Base-by-base conservation (phyloP, 2,329 filamentous ascomycete species). In the Penicillium palitans region DNA sequence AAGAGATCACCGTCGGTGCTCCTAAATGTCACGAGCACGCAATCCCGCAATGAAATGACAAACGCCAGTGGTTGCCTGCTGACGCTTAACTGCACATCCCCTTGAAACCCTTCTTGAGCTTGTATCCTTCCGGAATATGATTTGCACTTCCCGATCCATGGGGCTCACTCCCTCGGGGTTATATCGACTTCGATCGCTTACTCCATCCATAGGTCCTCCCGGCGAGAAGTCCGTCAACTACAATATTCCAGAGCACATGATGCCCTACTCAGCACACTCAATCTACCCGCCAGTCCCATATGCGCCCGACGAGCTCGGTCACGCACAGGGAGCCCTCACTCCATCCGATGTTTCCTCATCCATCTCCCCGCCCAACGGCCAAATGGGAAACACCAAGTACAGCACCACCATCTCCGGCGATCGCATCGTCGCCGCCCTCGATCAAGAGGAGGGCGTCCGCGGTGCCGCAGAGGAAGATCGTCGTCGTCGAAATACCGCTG, bases 391-490 rank as follows among this genome's bases (percentile, higher is more conserved):
- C 67, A 72, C 59, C 64, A 75, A 75, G 60, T 76, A 76, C 70
- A 75, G 72, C 66, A 76, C 73, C 37, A 68, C 70, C 21, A 72
- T 76, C 41, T 62, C 74, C 3, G 71, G 74, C 31, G 73, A 76
- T 55, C 73, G 71, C 37, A 70, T 76, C 54, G 73, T 81, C 75
- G 72, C 69, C 56, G 76, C 82, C 46, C 64, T 86, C 59, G 83
- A 77, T 66, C 83, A 89, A 49, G 90, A 93, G 74, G 90, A 92
- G 62, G 81, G 85, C 40, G 88, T 88, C 13, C 87, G 90, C 40
- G 66, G 87, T 6, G 89, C 89, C 13, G 91, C 91, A 24, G 91
- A 96, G 75, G 91, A 96, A 76, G 91, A 96, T 74, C 96, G 96
- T 79, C 88, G 91, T 50, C 87, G 91, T 59, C 87, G 91, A 63